Base-by-base conservation (phyloP, 1,284 basidiomycete genomes). In the Phellopilus nigrolimitatus region DNA sequence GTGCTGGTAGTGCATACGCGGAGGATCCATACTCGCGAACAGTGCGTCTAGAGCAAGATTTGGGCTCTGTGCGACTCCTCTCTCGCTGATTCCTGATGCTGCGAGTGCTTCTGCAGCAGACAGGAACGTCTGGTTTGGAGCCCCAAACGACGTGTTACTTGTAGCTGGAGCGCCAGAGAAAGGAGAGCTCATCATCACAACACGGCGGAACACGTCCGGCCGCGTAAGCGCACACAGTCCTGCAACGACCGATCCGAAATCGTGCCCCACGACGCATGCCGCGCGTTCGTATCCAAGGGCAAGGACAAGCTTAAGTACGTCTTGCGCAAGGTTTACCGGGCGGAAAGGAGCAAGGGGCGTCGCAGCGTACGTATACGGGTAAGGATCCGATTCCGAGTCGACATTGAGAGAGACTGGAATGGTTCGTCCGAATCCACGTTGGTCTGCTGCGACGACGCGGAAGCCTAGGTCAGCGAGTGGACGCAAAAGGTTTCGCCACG, bases 101-200 rank as follows among this genome's bases (percentile, higher is more conserved):
- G 33, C 28, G 45, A 19, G 58, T 28, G 27, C 59, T 53, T 39
- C 36, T 31, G 33, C 17, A n/a, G 21, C n/a, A 6, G 41, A 44
- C 8, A 41, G 2, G 22, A 24, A 31, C 12, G 40, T 51, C 21
- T 43, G 42, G 13, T 47, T 40, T 3, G 34, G 19, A 7, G 8
- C 40, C 6, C 59, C 56, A 27, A 57, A 57, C 5, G 60, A 59
- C 17, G 69, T 60, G 1, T 66, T 49, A 15, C 59, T 59, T 17
- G 69, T 60, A 1, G 66, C 49, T n/a, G 73, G 72, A 1, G 72
- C 61, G 0, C 79, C 78, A 1, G 68, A 57, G 59, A 76, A 82
- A 0, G 81, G 78, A 2, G 70, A 70, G 56, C 80, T 81, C 78
- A 82, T 80, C 58, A 82, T 62, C 21, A 82, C 74, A 40, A 81